Evolutionary conservation across 2,329 filamentous ascomycete genomes (phyloP).

Genomic region (Fusarium sp.): DNA sequence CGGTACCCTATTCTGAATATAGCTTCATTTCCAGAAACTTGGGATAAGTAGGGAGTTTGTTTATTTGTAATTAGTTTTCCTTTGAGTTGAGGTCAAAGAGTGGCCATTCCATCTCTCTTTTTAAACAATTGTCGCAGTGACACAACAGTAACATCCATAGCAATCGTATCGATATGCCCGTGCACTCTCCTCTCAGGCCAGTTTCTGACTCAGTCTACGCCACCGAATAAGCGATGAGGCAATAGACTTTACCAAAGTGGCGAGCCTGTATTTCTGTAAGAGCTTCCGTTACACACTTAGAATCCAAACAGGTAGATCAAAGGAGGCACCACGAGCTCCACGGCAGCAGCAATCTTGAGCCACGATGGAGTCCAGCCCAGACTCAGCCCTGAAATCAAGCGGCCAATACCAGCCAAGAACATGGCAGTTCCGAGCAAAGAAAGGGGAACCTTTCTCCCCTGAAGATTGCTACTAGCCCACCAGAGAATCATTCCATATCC

Average conservation of each 20-base stretch:
- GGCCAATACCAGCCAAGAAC: background rate
- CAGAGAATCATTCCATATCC: background rate
- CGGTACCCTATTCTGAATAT: too few relatives aligned
- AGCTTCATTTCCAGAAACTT: too few relatives aligned
- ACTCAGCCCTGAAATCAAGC: background rate
- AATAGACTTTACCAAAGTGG: background rate
- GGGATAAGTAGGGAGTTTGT: too few relatives aligned
- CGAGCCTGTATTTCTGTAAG: background rate
- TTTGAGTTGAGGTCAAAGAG: background rate
- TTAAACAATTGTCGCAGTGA: accelerated
- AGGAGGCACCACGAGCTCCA: background rate
- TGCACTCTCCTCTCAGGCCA: too few relatives aligned
- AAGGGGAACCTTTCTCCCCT: background rate
- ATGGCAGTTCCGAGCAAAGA: background rate
- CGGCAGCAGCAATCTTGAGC: background rate
- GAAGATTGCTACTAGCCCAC: background rate
- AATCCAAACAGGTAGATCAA: slow-evolving; percentile 1
- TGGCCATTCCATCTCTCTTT: background rate
- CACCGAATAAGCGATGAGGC: background rate
- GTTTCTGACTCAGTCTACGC: background rate
- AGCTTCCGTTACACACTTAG: background rate
- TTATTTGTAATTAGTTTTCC: too few relatives aligned
- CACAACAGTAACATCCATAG: background rate
- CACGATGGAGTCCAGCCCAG: background rate
- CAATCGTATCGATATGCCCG: too few relatives aligned